A percentile compares a stretch with the other conserved stretches of the same genome.
phyloP scores from a whole-genome alignment of 768 basidiomycete genomes.

The Collybia sp. region DNA sequence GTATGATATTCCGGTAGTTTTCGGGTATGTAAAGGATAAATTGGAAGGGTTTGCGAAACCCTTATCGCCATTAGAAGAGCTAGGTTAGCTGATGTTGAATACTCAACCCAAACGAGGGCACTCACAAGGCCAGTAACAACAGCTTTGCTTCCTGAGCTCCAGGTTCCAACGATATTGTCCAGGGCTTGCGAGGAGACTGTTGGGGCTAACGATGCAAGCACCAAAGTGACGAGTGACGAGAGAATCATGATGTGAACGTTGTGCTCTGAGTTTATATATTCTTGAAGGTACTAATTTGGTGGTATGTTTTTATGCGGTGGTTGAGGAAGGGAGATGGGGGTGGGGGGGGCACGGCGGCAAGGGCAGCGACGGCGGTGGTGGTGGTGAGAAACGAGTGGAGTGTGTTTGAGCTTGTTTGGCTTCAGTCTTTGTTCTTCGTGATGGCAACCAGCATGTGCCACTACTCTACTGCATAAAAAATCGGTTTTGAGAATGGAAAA shows the following conservation, averaged over 20 bases:
- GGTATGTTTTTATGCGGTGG: conserved; percentile 4
- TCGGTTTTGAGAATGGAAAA: no score
- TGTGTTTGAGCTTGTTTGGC: conserved; percentile 26
- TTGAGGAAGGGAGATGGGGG: conserved; percentile 5
- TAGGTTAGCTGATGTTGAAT: conserved; percentile 7
- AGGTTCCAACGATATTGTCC: conserved; percentile 64
- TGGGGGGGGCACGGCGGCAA: conserved; percentile 4
- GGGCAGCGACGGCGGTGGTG: conserved; percentile 18
- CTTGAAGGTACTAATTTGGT: conserved; percentile 4
- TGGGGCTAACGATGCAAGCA: conserved; percentile 32
- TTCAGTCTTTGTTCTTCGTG: conserved; percentile 1
- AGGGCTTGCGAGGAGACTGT: conserved; percentile 33
- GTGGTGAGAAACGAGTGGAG: conserved; percentile 23
- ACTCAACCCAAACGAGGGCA: conserved; percentile 15
- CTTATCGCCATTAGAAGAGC: no score
- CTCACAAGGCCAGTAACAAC: conserved; percentile 83
- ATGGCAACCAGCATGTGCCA: conserved; percentile 9
- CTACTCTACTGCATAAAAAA: no score
- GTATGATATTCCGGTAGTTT: conserved; percentile 80
- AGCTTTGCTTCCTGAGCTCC: conserved; percentile 73
- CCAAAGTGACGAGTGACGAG: conserved; percentile 30
- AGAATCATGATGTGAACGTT: conserved; percentile 30
- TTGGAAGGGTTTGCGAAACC: conserved; percentile 83
- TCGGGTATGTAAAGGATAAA: conserved; percentile 77
- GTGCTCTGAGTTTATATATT: conserved; percentile 8